These are phyloP conservation scores for Truncatella angustata DNA, from an alignment of 2,329 filamentous ascomycete genomes.

Conservation along the genomic window DNA sequence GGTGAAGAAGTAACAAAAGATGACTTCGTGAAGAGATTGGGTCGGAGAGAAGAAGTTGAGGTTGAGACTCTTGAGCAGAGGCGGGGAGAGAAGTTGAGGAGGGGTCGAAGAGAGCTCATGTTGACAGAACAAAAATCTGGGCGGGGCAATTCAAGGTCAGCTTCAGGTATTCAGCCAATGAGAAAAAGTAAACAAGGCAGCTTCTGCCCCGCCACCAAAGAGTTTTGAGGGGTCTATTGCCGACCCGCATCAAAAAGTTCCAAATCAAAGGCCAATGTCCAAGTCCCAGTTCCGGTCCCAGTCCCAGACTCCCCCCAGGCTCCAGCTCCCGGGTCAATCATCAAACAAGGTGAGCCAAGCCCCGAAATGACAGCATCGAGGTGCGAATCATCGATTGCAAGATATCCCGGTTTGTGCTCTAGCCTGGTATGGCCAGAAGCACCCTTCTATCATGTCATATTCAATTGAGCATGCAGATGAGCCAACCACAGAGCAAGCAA, in stretches of 20 bases:
- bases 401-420: background rate
- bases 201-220: conserved; percentile 7
- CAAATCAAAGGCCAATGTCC: background rate
- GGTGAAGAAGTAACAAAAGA: conserved; percentile 34
- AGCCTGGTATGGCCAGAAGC: background rate
- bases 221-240: conserved; percentile 7
- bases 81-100: conserved; percentile 17
- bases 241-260: background rate
- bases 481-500: too few species aligned
- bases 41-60: conserved; percentile 34
- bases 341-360: too few species aligned
- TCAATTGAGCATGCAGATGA: background rate
- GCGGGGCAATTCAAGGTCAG: conserved; percentile 10
- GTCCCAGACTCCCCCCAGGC: too few species aligned
- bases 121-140: conserved; percentile 13
- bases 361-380: background rate
- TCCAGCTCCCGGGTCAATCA: too few species aligned
- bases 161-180: conserved; percentile 6
- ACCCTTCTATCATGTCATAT: background rate
- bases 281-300: background rate
- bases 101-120: conserved; percentile 12
- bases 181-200: background rate
- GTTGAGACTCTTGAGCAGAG: conserved; percentile 35
- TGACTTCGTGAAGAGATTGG: conserved; percentile 28
- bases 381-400: background rate